phyloP scores from a whole-genome alignment of 768 basidiomycete species.

The Royoungia palumana region DNA sequence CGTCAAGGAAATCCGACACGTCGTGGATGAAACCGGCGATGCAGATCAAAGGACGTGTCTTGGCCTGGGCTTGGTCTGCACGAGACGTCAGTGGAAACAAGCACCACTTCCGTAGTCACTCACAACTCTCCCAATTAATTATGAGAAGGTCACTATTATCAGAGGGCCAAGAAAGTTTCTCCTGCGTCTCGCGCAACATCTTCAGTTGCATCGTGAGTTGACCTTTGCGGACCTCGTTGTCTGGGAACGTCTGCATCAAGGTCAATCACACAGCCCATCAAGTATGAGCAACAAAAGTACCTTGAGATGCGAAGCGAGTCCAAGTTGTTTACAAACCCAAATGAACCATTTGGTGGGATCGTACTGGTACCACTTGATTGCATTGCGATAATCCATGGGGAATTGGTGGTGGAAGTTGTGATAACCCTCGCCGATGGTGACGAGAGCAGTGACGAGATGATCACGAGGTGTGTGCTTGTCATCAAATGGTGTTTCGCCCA shows the following conservation, averaged over 20 bases:
- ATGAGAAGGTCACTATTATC: slow-evolving; percentile 74
- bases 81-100: neutral
- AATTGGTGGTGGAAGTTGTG: slow-evolving; percentile 98
- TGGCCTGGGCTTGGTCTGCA: slow-evolving; percentile 75
- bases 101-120: slow-evolving; percentile 21
- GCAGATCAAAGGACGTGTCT: slow-evolving; percentile 77
- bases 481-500: slow-evolving; percentile 90
- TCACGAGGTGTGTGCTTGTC: slow-evolving; percentile 94
- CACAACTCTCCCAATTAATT: slow-evolving; percentile 85
- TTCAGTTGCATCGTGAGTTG: slow-evolving; percentile 94
- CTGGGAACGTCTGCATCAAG: slow-evolving; percentile 46
- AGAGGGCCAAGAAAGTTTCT: slow-evolving; percentile 75
- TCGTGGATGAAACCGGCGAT: slow-evolving; percentile 94
- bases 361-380: slow-evolving; percentile 88
- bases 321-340: slow-evolving; percentile 44
- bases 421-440: slow-evolving; percentile 94
- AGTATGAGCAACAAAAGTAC: slow-evolving; percentile 11
- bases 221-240: slow-evolving; percentile 79
- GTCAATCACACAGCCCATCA: neutral
- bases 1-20: slow-evolving; percentile 76
- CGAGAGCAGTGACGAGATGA: slow-evolving; percentile 84
- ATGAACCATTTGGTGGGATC: slow-evolving; percentile 95
- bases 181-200: slow-evolving; percentile 75
- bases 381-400: slow-evolving; percentile 97
- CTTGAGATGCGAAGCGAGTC: slow-evolving; percentile 58